A percentile compares a stretch with the other conserved stretches of the same genome.
phyloP scores from a whole-genome alignment of 1,139 yeast genomes.

The Kazachstania sp. region DNA sequence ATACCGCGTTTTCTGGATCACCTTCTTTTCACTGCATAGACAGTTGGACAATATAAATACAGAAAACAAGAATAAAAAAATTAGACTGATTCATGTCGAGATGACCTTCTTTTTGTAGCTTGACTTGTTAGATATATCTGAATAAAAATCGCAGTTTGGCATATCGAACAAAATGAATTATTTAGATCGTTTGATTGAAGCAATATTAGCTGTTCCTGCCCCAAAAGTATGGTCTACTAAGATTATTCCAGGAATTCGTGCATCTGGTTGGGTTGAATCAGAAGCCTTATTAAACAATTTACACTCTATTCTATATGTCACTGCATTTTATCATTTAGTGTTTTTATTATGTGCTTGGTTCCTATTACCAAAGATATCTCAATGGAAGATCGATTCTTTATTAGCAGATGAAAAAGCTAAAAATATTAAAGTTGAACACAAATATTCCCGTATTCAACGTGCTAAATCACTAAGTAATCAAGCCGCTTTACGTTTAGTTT shows the following conservation, averaged over 20 bases:
- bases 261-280: slow-evolving; percentile 16
- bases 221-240: slow-evolving; percentile 12
- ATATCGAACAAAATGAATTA: not conserved
- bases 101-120: too few relatives aligned
- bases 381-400: slow-evolving; percentile 11
- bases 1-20: too few relatives aligned
- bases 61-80: too few relatives aligned
- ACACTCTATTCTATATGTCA: slow-evolving; percentile 26
- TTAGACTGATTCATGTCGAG: too few relatives aligned
- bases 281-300: slow-evolving; percentile 19
- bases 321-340: slow-evolving; percentile 25
- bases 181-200: slow-evolving; percentile 10
- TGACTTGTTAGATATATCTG: too few relatives aligned
- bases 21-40: too few relatives aligned
- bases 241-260: slow-evolving; percentile 13
- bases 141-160: not conserved
- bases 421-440: slow-evolving; percentile 1
- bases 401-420: slow-evolving; percentile 7
- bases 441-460: slow-evolving; percentile 6
- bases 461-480: slow-evolving; percentile 19
- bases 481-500: slow-evolving; percentile 28
- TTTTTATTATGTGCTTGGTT: slow-evolving; percentile 21
- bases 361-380: slow-evolving; percentile 23
- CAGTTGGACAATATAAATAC: too few relatives aligned
- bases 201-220: slow-evolving; percentile 15